Percentiles rank a stretch among this genome's conserved stretches.
Conservation (phyloP, 2,329 filamentous ascomycete species). For the Orbilia javanica region DNA sequence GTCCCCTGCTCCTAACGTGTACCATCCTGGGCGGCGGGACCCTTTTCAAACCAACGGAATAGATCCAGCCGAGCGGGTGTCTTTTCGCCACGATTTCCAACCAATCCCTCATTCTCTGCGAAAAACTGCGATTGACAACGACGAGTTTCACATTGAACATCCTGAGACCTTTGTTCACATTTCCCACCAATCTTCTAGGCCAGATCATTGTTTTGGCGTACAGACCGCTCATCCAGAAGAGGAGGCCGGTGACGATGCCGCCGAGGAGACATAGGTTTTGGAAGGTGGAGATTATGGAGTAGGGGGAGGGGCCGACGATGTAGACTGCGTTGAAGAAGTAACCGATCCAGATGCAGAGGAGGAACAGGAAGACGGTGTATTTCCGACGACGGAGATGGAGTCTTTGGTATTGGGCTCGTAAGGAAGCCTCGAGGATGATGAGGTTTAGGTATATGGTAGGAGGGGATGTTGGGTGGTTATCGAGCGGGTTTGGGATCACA, state of each 20-base stretch:
- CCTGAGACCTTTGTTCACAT: slow-evolving; percentile 88
- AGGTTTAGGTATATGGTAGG: slow-evolving; percentile 99
- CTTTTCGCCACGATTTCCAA: slow-evolving; percentile 43
- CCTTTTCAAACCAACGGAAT: slow-evolving; percentile 44
- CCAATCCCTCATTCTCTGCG: slow-evolving; percentile 45
- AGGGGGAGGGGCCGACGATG: slow-evolving; percentile 90
- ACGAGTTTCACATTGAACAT: slow-evolving; percentile 98
- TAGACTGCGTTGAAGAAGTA: slow-evolving; percentile 92
- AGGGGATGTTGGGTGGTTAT: slow-evolving; percentile 86
- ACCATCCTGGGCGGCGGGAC: slow-evolving; percentile 37
- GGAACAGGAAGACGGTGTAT: slow-evolving; percentile 89
- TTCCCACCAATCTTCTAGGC: slow-evolving; percentile 89
- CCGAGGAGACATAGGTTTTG: slow-evolving; percentile 94
- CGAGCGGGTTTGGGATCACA: slow-evolving; percentile 75
- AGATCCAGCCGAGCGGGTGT: slow-evolving; percentile 52
- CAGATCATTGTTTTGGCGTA: slow-evolving; percentile 96
- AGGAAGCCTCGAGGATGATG: slow-evolving; percentile 91
- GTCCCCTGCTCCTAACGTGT: slow-evolving; percentile 25
- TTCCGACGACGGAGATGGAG: slow-evolving; percentile 88
- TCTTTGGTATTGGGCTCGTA: slow-evolving; percentile 92
- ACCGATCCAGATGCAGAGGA: slow-evolving; percentile 82
- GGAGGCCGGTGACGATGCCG: slow-evolving; percentile 84
- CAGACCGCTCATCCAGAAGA: slow-evolving; percentile 95
- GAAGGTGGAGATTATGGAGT: slow-evolving; percentile 69
- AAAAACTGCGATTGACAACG: slow-evolving; percentile 70